phyloP scores from a whole-genome alignment of 2,329 filamentous ascomycete species.

The Diaporthe vexans region DNA sequence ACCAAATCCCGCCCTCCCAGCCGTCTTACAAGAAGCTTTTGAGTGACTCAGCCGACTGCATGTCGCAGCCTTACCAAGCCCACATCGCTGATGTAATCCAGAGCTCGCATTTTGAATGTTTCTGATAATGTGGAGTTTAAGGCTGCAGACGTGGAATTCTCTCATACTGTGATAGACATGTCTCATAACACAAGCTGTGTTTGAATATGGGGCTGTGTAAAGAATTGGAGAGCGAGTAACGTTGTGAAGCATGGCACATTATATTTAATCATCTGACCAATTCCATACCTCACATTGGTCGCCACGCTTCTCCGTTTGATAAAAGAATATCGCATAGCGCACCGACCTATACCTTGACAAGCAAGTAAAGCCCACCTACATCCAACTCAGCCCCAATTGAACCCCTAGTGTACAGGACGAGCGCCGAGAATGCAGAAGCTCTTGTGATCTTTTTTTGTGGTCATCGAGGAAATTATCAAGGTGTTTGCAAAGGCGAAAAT shows the following conservation, averaged over 20 bases:
- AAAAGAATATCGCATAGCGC: slow-evolving; percentile 20
- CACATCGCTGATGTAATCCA: not conserved
- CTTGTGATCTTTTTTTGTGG: slow-evolving; percentile 24
- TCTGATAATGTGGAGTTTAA: not conserved
- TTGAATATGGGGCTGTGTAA: not conserved
- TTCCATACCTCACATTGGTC: not conserved
- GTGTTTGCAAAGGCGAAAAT: slow-evolving; percentile 12
- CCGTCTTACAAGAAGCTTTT: slow-evolving; percentile 18
- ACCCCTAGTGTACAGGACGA: slow-evolving; percentile 39
- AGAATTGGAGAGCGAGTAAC: not conserved
- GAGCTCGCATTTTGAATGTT: not conserved
- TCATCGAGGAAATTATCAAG: not conserved
- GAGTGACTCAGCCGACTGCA: slow-evolving; percentile 11
- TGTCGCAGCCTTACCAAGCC: not conserved
- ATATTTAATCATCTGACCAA: not conserved
- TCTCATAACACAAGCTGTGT: not conserved
- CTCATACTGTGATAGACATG: not conserved
- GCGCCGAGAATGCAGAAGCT: slow-evolving; percentile 40
- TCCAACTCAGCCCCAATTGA: slow-evolving; percentile 33
- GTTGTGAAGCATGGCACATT: slow-evolving; percentile 4
- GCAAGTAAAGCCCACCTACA: slow-evolving; percentile 30
- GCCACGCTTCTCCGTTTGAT: not conserved
- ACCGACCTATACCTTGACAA: slow-evolving; percentile 32
- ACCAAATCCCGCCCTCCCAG: slow-evolving; percentile 3
- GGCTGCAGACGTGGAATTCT: not conserved